phyloP scores from a whole-genome alignment of 2,329 filamentous ascomycete genomes.

The Botrytis medusae region DNA sequence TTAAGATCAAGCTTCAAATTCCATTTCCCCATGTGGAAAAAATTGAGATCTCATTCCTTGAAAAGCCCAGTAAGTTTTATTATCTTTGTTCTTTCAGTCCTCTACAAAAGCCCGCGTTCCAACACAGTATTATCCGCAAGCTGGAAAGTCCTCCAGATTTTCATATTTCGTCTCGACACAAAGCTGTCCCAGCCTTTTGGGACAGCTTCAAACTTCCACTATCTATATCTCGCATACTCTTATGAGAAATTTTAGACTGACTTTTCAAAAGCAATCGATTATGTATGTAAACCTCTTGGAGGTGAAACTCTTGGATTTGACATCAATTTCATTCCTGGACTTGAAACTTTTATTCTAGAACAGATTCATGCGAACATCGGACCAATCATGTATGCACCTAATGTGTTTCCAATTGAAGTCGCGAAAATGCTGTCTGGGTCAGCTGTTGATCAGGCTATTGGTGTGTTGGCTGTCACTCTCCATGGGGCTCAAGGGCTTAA shows the following conservation, averaged over 20 bases:
- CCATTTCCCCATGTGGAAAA: slow-evolving; percentile 94
- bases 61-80: slow-evolving; percentile 55
- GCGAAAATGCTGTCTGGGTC: slow-evolving; percentile 97
- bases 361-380: slow-evolving; percentile 91
- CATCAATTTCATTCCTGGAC: slow-evolving; percentile 96
- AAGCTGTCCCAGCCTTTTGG: background rate
- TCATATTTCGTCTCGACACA: background rate
- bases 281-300: slow-evolving; percentile 95
- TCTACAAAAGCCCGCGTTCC: background rate
- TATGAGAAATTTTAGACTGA: slow-evolving; percentile 15
- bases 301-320: slow-evolving; percentile 96
- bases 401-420: slow-evolving; percentile 97
- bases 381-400: slow-evolving; percentile 97
- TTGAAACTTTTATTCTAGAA: slow-evolving; percentile 91
- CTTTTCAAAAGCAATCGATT: slow-evolving; percentile 67
- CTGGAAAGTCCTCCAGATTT: slow-evolving; percentile 1
- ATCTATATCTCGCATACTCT: background rate
- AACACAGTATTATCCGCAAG: background rate
- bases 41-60: slow-evolving; percentile 92
- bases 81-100: slow-evolving; percentile 9
- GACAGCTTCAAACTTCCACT: background rate
- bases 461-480: slow-evolving; percentile 86
- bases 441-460: slow-evolving; percentile 91
- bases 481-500: slow-evolving; percentile 91
- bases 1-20: slow-evolving; percentile 96